Base-by-base conservation (phyloP, 805 yeast species). In the Kodamaea jinghongensis region DNA sequence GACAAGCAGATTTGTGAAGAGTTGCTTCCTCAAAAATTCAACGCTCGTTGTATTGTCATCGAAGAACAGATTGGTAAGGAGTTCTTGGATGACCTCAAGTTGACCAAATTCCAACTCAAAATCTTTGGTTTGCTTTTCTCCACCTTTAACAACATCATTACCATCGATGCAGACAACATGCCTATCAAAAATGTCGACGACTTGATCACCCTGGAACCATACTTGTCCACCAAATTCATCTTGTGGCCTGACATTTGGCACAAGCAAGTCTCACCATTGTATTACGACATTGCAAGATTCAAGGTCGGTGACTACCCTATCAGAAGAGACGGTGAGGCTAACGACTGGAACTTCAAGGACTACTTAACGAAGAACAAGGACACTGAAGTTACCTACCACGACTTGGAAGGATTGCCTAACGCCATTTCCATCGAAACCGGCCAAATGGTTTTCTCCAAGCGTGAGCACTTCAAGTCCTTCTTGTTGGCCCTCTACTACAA, bases 221-320 rank as follows among this genome's bases (percentile, higher is more conserved):
- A 49, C 41, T 34, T 54, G 17, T 34, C 52, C 11, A 50, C 60
- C 1, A 54, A 55, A 17, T 62, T 58, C 46, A 38, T 65, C 10
- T 39, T 65, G 31, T 65, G 69, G 68, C 71, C 70, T 1, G 66
- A 63, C 41, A 43, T 55, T 27, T 61, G 66, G 66, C 64, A 58
- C 25, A 58, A 58, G 45, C 52, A 58, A 8, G 55, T 59, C 2
- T 60, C 67, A 16, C 65, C 69, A 8, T 28, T 49, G 6, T 65
- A 46, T 42, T 65, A 65, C 42, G 59, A 62, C 4, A 54, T 65
- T 29, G 61, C 64, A 5, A 48, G 66, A 17, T 43, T 63, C 27
- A 47, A 49, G 11, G 34, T 44, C 2, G 70, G 71, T 2, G 65
- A 61, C 37, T 37, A 30, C 23, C 52, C 54, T 0, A 39, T 54